phyloP scores from a whole-genome alignment of 2,329 filamentous ascomycete genomes.

The Diaporthe aspalathi region DNA sequence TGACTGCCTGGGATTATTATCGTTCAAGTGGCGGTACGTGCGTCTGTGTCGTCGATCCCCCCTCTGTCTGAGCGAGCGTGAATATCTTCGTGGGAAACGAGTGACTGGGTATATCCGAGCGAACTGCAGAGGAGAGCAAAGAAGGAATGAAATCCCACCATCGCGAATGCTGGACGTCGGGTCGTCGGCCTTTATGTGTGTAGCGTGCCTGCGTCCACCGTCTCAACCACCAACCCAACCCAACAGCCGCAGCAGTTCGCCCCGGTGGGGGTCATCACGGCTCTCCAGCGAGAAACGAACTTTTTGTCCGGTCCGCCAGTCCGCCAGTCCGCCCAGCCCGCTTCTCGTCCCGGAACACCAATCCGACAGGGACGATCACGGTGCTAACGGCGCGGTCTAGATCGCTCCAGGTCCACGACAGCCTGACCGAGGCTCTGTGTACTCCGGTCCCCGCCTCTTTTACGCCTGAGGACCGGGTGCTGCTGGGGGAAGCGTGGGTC shows the following conservation, averaged over 20 bases:
- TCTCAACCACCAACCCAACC: too few relatives aligned
- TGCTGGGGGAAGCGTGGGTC: constrained; percentile 12
- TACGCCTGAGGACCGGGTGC: neutral
- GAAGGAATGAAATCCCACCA: neutral
- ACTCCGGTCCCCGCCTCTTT: neutral
- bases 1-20: neutral
- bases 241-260: neutral
- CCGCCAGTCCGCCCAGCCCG: too few relatives aligned
- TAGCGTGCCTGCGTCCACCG: too few relatives aligned
- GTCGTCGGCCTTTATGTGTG: neutral
- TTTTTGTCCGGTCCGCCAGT: neutral
- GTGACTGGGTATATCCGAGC: neutral
- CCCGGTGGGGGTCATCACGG: neutral
- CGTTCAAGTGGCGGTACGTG: neutral
- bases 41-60: neutral
- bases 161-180: neutral
- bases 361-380: neutral
- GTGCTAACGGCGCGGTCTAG: constrained; percentile 1
- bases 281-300: neutral
- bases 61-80: neutral
- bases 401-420: neutral
- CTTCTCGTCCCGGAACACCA: neutral
- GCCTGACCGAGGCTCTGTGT: constrained; percentile 20
- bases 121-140: neutral
- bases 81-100: neutral